These are phyloP conservation scores for Suillus variegatus DNA, from an alignment of 768 basidiomycete genomes.

Conservation along the genomic window DNA sequence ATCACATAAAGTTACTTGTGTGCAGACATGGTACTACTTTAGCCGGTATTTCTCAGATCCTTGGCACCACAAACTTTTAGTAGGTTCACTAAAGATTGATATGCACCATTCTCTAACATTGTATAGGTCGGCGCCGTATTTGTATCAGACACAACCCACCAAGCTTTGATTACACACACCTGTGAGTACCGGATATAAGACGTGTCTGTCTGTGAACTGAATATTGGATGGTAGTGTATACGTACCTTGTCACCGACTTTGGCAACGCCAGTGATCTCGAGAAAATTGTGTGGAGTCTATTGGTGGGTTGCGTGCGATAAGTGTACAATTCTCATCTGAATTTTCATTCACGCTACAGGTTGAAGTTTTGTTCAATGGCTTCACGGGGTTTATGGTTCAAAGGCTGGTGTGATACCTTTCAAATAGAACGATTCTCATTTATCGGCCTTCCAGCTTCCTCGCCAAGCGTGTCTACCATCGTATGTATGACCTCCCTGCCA, in stretches of 20 bases:
- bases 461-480: slow-evolving; percentile 44
- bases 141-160: slow-evolving; percentile 51
- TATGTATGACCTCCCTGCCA: slow-evolving; percentile 20
- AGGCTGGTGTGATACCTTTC: slow-evolving; percentile 7
- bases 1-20: slow-evolving; percentile 40
- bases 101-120: neutral
- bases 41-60: slow-evolving; percentile 44
- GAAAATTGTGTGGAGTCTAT: slow-evolving; percentile 40
- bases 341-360: slow-evolving; percentile 28
- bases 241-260: slow-evolving; percentile 42
- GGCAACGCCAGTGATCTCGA: slow-evolving; percentile 28
- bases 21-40: slow-evolving; percentile 54
- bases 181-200: slow-evolving; percentile 27
- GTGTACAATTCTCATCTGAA: neutral
- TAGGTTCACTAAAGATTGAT: slow-evolving; percentile 20
- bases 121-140: slow-evolving; percentile 51
- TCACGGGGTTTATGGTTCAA: slow-evolving; percentile 51
- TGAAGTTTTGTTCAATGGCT: slow-evolving; percentile 49
- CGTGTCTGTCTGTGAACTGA: neutral
- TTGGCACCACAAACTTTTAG: slow-evolving; percentile 44
- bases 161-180: slow-evolving; percentile 51
- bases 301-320: neutral
- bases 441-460: slow-evolving; percentile 37
- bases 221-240: slow-evolving; percentile 38
- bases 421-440: neutral